Conservation (phyloP, 768 basidiomycete species). For the Macrolepiota albuminosa region DNA sequence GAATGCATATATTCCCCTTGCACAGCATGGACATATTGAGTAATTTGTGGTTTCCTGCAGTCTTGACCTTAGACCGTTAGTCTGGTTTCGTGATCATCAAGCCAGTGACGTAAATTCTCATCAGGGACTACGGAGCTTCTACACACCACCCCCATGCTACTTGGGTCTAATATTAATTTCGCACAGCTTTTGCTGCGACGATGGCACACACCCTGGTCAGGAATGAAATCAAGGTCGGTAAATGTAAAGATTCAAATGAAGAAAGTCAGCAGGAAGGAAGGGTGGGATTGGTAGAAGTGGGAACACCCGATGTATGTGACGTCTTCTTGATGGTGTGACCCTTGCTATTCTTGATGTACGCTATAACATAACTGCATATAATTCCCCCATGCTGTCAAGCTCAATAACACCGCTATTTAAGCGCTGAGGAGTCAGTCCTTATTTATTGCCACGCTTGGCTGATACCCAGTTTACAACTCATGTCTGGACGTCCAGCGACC, state of each 20-base stretch:
- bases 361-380: too few species aligned
- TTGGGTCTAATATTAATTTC: conserved; percentile 66
- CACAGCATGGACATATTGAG: conserved; percentile 73
- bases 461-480: not conserved
- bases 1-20: conserved; percentile 65
- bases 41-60: conserved; percentile 82
- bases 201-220: conserved; percentile 52
- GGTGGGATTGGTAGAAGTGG: conserved; percentile 12
- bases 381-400: not conserved
- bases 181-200: conserved; percentile 76
- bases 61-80: conserved; percentile 61
- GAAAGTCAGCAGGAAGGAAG: conserved; percentile 2
- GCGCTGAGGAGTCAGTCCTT: not conserved
- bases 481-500: not conserved
- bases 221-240: not conserved
- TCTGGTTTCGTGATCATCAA: not conserved
- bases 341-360: not conserved
- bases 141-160: conserved; percentile 51
- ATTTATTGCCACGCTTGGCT: not conserved
- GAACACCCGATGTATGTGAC: not conserved
- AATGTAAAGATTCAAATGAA: not conserved
- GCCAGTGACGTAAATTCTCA: conserved; percentile 40
- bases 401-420: not conserved
- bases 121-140: conserved; percentile 45
- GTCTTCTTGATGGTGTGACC: not conserved